Conservation (phyloP, 1,139 yeast genomes). For the Kodamaea plutei region DNA sequence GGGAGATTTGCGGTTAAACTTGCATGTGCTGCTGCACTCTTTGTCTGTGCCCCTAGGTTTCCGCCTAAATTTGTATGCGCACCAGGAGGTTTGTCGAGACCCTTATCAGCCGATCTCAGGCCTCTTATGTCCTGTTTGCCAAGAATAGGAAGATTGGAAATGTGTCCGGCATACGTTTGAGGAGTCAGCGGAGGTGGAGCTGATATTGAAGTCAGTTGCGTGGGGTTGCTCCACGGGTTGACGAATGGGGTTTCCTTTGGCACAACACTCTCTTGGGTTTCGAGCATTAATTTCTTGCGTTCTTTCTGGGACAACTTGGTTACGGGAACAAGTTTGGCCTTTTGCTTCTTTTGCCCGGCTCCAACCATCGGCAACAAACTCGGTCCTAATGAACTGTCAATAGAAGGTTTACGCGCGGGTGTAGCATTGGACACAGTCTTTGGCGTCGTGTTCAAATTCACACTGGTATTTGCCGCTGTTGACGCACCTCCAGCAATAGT, state of each 20-base stretch:
- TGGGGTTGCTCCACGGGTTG: conserved; percentile 14
- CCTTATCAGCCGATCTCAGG: not conserved
- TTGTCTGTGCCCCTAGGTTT: not conserved
- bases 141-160: no score
- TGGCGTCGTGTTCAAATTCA: no score
- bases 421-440: no score
- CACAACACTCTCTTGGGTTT: conserved; percentile 1
- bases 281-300: conserved; percentile 32
- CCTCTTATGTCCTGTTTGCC: no score
- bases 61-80: not conserved
- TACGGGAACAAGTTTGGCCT: conserved; percentile 33
- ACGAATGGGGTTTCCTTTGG: not conserved
- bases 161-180: no score
- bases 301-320: conserved; percentile 49
- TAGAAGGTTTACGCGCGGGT: no score
- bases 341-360: conserved; percentile 16
- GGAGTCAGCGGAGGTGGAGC: no score
- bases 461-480: no score
- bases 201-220: no score
- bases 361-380: no score
- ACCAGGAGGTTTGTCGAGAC: not conserved
- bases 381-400: no score
- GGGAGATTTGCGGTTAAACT: not conserved
- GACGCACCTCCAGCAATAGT: no score
- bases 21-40: not conserved